Percentiles rank a stretch among this genome's conserved stretches.
phyloP scores from a whole-genome alignment of 495 filamentous ascomycete genomes.

The Aspergillus steynii region DNA sequence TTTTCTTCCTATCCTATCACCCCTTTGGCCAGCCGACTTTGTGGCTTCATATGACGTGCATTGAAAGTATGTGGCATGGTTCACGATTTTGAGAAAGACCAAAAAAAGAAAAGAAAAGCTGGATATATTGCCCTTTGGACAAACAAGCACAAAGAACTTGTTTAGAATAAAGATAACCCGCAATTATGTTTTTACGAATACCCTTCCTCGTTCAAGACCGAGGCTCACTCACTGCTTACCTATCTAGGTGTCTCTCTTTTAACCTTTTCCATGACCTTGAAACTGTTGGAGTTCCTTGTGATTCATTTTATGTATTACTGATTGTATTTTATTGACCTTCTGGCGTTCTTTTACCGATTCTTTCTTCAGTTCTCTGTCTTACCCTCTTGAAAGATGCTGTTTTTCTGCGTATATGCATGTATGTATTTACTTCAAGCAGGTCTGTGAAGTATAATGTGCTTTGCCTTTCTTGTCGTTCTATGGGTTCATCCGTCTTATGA shows the following conservation, averaged over 20 bases:
- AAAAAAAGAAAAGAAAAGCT: not conserved
- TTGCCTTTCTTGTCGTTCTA: not conserved
- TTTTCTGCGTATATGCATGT: not conserved
- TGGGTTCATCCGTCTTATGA: not conserved
- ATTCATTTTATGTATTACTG: constrained; percentile 3
- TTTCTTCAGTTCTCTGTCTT: constrained; percentile 6
- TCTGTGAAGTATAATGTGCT: constrained; percentile 12
- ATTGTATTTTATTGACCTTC: not conserved
- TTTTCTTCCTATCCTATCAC: not conserved
- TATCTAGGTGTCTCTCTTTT: not conserved
- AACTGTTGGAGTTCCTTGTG: constrained; percentile 1
- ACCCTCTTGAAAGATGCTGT: constrained; percentile 5
- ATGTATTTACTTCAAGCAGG: constrained; percentile 17
- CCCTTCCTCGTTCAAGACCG: not conserved
- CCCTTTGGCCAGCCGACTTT: not conserved
- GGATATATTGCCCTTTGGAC: not conserved
- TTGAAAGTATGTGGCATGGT: not conserved
- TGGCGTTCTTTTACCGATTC: not conserved
- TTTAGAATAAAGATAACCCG: not conserved
- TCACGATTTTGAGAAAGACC: not conserved
- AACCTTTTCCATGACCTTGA: not conserved
- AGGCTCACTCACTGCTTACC: not conserved
- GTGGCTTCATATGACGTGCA: not conserved
- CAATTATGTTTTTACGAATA: not conserved
- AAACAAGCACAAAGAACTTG: not conserved